Evolutionary conservation across 495 filamentous ascomycete species (phyloP), one percentile per base, ranked within the genome.

Genomic region (Thermothielavioides terrestris): DNA sequence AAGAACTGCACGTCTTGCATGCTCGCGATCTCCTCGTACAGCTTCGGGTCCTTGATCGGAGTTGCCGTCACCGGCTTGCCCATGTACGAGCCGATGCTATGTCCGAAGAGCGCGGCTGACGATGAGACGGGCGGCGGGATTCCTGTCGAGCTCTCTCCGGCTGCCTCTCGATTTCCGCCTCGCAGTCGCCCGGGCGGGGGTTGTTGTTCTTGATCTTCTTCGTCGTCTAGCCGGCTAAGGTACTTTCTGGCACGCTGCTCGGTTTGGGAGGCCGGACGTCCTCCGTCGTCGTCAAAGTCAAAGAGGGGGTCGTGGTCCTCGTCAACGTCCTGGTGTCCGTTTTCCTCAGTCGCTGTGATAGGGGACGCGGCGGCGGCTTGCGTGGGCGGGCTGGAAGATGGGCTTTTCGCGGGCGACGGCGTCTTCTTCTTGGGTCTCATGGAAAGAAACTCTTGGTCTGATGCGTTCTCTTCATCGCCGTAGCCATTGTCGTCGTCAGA

Each of bases 1-100:
- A 72, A 72, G 6, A 61, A 63, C 14, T 64, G 62, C 22, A 76
- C 65, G 23, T 73, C 66, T 31, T 68, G 69, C 66, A 76, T 67
- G 40, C 63, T 53, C 0, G 66, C 64, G 2, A 73, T 73, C 52
- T 68, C 65, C 27, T 66, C 72, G 43, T 72, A 62, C 23, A 76
- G 42, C 31, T 66, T 58, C 14, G 67, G 60, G 43, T 74, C 61
- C 25, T 58, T 69, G 42, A 73, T 64, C 1, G 72, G 61, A 18
- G 40, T 52, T 14, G 62, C 52, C 17, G 27, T 44, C 30, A 66
- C 28, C 5, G 68, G 37, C 18, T 58, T 59, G 15, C 73, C 73
- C 23, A 64, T 68, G 49, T 71, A 76, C 17, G 73, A 76, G 14
- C 73, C 73, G 4, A 66, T 42, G 15, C 57, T 63, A n/a, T 58